phyloP scores from a whole-genome alignment of 1,284 basidiomycete genomes.

The Ustilago vetiveriae region DNA sequence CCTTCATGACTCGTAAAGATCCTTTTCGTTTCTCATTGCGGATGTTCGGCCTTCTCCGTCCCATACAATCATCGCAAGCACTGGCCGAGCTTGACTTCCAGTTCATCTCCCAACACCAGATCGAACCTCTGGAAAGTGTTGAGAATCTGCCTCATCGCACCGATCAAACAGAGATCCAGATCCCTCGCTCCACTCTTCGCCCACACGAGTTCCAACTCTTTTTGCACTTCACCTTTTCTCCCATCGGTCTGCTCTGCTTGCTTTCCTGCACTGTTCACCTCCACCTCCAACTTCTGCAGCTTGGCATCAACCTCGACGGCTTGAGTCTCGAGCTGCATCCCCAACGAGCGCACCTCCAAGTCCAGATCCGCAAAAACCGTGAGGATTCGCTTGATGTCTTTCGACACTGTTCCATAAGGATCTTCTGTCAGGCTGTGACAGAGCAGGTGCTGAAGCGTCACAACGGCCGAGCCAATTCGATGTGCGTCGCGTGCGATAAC shows the following conservation, averaged over 20 bases:
- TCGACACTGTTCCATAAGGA: conserved; percentile 50
- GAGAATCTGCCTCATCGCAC: conserved; percentile 20
- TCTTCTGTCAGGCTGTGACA: conserved; percentile 54
- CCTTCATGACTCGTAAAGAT: too few species aligned
- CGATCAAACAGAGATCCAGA: conserved; percentile 15
- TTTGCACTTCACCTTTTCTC: background rate
- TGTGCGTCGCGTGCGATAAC: conserved; percentile 20
- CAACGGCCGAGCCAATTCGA: conserved; percentile 18
- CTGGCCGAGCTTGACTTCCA: conserved; percentile 31
- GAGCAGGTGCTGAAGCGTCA: conserved; percentile 34
- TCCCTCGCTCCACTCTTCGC: conserved; percentile 16
- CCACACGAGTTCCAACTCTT: conserved; percentile 24
- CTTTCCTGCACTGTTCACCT: background rate
- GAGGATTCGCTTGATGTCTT: conserved; percentile 37
- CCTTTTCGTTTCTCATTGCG: background rate
- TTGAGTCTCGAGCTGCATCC: conserved; percentile 27
- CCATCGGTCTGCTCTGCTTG: background rate
- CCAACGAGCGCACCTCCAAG: conserved; percentile 17
- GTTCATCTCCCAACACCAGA: conserved; percentile 25
- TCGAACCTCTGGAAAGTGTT: conserved; percentile 37
- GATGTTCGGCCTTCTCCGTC: background rate
- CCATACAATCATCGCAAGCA: conserved; percentile 14
- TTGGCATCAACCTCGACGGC: conserved; percentile 16
- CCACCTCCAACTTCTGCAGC: conserved; percentile 8
- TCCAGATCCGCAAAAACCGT: conserved; percentile 20